phyloP scores from a whole-genome alignment of 768 basidiomycete species.

The Pisolithus microcarpus region DNA sequence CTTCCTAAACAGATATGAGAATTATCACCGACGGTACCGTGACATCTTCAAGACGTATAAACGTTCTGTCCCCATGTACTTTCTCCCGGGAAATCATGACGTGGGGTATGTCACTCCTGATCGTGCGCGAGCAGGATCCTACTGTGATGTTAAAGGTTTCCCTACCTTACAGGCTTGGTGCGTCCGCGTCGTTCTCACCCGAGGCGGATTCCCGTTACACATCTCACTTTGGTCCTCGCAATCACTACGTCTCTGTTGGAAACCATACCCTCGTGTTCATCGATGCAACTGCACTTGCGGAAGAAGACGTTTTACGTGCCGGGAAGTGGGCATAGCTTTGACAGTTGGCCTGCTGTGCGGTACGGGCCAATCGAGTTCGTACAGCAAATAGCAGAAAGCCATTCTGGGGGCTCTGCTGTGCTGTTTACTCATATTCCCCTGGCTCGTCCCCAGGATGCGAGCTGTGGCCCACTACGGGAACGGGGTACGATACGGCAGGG shows the following conservation, averaged over 20 bases:
- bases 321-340: conserved; percentile 33
- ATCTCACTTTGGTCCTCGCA: conserved; percentile 72
- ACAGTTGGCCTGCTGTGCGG: conserved; percentile 41
- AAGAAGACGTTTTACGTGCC: conserved; percentile 58
- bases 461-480: conserved; percentile 78
- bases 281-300: conserved; percentile 66
- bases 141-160: background rate
- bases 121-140: background rate
- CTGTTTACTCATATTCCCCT: conserved; percentile 90
- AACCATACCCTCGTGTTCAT: conserved; percentile 70
- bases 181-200: conserved; percentile 29
- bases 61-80: conserved; percentile 47
- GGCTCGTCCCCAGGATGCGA: conserved; percentile 54
- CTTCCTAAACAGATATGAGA: conserved; percentile 53
- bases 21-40: conserved; percentile 60
- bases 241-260: conserved; percentile 53
- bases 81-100: conserved; percentile 90
- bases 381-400: conserved; percentile 29
- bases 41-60: conserved; percentile 54
- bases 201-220: conserved; percentile 50
- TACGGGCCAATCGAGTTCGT: conserved; percentile 52
- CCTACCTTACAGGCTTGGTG: conserved; percentile 21
- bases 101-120: conserved; percentile 46
- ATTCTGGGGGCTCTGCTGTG: conserved; percentile 43
- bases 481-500: conserved; percentile 66